A percentile compares a stretch with the other conserved stretches of the same genome.
Evolutionary conservation across 2,329 filamentous ascomycete species (phyloP).

Genomic region (Aspergillus transmontanensis): DNA sequence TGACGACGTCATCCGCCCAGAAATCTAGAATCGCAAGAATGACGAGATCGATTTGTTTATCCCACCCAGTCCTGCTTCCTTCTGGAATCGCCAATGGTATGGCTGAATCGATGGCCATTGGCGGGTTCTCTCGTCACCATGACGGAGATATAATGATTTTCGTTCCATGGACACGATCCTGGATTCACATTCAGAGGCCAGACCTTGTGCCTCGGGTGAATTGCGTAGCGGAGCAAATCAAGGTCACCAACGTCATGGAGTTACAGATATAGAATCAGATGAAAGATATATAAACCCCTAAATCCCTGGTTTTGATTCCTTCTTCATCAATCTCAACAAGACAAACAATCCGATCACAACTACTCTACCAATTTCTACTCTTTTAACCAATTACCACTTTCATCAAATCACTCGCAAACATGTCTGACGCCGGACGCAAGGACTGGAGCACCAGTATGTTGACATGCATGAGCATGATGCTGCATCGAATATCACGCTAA

Average conservation of each 20-base stretch:
- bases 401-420: constrained; percentile 39
- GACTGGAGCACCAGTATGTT: constrained; percentile 56
- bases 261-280: not conserved
- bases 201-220: not conserved
- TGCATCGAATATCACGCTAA: constrained; percentile 20
- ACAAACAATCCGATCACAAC: not conserved
- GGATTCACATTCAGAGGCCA: not conserved
- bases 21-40: not conserved
- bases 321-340: constrained; percentile 13
- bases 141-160: constrained; percentile 6
- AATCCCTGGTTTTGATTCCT: not conserved
- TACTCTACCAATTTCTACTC: not conserved
- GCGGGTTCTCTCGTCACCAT: constrained; percentile 7
- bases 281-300: constrained; percentile 27
- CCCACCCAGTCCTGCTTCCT: not conserved
- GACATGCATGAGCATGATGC: not conserved
- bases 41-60: not conserved
- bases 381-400: constrained; percentile 4
- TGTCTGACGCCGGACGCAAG: constrained; percentile 66
- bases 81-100: not conserved
- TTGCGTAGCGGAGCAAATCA: not conserved
- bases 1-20: constrained; percentile 16
- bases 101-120: not conserved
- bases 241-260: constrained; percentile 23
- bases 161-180: constrained; percentile 4